Percentiles rank a stretch among this genome's conserved stretches.
Conservation (phyloP, 2,329 filamentous ascomycete genomes). For the Calonectria hawksworthii region DNA sequence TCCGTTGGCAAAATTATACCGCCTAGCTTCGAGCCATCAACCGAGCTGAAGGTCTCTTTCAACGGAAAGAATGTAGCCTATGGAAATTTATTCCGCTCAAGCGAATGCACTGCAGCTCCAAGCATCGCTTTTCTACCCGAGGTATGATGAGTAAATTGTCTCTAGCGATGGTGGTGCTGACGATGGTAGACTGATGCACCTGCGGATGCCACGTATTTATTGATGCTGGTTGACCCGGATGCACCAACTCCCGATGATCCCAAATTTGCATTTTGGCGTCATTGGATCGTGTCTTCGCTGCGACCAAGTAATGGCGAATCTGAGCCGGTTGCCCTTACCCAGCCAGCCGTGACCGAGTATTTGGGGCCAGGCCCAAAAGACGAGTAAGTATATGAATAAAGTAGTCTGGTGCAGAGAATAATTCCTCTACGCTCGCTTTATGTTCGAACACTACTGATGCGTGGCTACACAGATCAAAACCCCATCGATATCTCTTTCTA, state of each 20-base stretch:
- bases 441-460: background rate
- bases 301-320: conserved; percentile 46
- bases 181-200: conserved; percentile 39
- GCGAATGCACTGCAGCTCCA: conserved; percentile 54
- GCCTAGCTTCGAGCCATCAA: conserved; percentile 56
- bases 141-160: conserved; percentile 26
- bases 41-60: conserved; percentile 55
- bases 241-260: conserved; percentile 68
- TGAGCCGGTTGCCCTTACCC: conserved; percentile 45
- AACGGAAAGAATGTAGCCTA: conserved; percentile 50
- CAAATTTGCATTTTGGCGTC: conserved; percentile 68
- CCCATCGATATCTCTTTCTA: conserved; percentile 63
- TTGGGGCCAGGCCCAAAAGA: conserved; percentile 61
- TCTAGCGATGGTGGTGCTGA: background rate
- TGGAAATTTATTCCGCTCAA: conserved; percentile 57
- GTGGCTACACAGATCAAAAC: conserved; percentile 55
- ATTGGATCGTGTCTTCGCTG: conserved; percentile 64
- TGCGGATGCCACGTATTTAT: conserved; percentile 55
- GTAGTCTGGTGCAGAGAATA: background rate
- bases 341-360: conserved; percentile 57
- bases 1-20: conserved; percentile 57
- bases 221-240: conserved; percentile 67
- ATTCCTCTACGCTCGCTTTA: background rate
- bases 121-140: conserved; percentile 54
- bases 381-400: conserved; percentile 51